Conservation (phyloP, 1,139 yeast genomes). For the Candida buenavistaensis region DNA sequence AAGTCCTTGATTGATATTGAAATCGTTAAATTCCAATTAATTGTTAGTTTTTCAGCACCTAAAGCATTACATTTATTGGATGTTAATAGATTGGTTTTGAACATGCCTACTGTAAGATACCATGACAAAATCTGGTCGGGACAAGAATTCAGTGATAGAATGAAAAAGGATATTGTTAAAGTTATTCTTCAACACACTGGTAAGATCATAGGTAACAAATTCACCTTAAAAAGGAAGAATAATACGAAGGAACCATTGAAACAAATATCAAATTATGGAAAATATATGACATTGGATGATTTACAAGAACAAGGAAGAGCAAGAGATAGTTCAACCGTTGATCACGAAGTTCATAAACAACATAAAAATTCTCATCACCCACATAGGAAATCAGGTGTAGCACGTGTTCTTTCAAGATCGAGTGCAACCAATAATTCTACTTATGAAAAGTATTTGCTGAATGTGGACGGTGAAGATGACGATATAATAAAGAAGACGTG, state of each 20-base stretch:
- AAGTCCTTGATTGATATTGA: conserved; percentile 62
- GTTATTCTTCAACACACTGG: conserved; percentile 76
- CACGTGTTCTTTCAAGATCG: conserved; percentile 2
- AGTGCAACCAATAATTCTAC: conserved; percentile 2
- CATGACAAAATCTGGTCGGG: conserved; percentile 75
- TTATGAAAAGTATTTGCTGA: conserved; percentile 2
- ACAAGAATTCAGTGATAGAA: conserved; percentile 63
- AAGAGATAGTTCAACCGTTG: conserved; percentile 18
- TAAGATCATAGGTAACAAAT: conserved; percentile 74
- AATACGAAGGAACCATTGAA: conserved; percentile 38
- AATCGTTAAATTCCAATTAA: conserved; percentile 52
- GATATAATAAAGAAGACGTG: neutral
- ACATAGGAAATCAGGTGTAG: conserved; percentile 3
- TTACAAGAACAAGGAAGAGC: conserved; percentile 34
- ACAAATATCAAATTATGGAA: conserved; percentile 43
- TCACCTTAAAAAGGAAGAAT: conserved; percentile 40
- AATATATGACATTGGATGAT: conserved; percentile 40
- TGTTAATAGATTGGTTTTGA: conserved; percentile 65
- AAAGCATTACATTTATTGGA: conserved; percentile 67
- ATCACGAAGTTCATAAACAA: conserved; percentile 12
- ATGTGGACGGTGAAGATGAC: conserved; percentile 1
- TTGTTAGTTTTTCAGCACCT: conserved; percentile 77
- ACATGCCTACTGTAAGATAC: conserved; percentile 66
- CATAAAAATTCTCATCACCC: conserved; percentile 1
- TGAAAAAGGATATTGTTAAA: conserved; percentile 69